Percentiles rank a stretch among this genome's conserved stretches.
Evolutionary conservation across 2,329 filamentous ascomycete genomes (phyloP).

Genomic region (Thelonectria blattea): DNA sequence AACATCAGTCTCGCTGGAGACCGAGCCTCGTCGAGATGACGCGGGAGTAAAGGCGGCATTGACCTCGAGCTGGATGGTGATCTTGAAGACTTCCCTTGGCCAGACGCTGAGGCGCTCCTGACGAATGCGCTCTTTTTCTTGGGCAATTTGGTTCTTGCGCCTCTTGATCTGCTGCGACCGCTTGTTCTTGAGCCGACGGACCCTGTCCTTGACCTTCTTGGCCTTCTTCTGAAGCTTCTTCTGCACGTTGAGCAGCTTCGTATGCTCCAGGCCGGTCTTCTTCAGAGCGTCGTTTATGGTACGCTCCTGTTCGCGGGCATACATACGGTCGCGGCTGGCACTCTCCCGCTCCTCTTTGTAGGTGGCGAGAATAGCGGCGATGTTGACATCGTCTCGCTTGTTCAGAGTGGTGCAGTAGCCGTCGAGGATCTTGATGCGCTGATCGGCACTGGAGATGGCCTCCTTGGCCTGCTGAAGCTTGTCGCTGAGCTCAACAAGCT

Average conservation of each 20-base stretch:
- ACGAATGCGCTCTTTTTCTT: constrained; percentile 53
- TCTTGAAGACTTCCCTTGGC: constrained; percentile 55
- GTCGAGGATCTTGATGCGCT: constrained; percentile 51
- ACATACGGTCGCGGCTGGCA: constrained; percentile 49
- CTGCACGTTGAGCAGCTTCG: constrained; percentile 38
- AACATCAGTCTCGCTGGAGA: constrained; percentile 57
- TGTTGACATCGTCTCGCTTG: constrained; percentile 41
- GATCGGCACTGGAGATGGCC: constrained; percentile 33
- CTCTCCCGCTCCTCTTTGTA: constrained; percentile 52
- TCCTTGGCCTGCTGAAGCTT: constrained; percentile 31
- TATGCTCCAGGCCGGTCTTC: constrained; percentile 42
- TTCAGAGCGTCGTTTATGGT: constrained; percentile 42
- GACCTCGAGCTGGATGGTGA: constrained; percentile 59
- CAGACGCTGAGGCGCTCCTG: constrained; percentile 54
- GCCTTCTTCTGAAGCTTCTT: constrained; percentile 39
- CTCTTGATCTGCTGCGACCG: constrained; percentile 44
- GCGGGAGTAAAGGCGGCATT: constrained; percentile 46
- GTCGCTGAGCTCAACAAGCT: constrained; percentile 40
- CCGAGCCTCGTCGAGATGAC: constrained; percentile 57
- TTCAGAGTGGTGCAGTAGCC: constrained; percentile 47
- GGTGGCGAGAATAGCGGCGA: constrained; percentile 46
- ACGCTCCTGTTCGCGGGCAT: constrained; percentile 41
- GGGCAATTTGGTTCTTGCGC: constrained; percentile 44
- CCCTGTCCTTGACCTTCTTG: constrained; percentile 41
- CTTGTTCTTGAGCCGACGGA: constrained; percentile 44